These are phyloP conservation scores for Luzula sylvatica DNA, from an alignment of 176 grass and related monocot genomes.

Conservation along the genomic window DNA sequence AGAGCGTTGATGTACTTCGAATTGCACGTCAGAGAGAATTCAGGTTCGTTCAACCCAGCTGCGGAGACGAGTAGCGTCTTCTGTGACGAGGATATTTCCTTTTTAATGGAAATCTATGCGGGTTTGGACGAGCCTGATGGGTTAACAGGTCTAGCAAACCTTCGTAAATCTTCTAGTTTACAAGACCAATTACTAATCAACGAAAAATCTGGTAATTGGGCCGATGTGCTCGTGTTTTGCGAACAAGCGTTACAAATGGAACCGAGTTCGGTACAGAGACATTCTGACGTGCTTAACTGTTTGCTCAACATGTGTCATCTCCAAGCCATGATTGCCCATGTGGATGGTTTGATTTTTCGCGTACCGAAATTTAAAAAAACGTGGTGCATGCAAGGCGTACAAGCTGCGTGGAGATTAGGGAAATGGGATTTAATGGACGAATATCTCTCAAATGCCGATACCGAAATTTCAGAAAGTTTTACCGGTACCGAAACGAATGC, in stretches of 20 bases:
- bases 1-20: slow-evolving; percentile 91
- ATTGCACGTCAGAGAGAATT: slow-evolving; percentile 68
- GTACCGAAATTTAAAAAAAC: slow-evolving; percentile 73
- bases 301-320: slow-evolving; percentile 96
- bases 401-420: slow-evolving; percentile 92
- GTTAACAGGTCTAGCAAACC: slow-evolving; percentile 71
- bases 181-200: slow-evolving; percentile 98
- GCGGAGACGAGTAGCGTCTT: slow-evolving; percentile 62
- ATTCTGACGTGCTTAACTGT: slow-evolving; percentile 94
- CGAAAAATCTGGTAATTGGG: slow-evolving; percentile 95
- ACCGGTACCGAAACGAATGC: slow-evolving; percentile 49
- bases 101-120: slow-evolving; percentile 97
- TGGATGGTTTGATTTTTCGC: slow-evolving; percentile 71
- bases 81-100: slow-evolving; percentile 89
- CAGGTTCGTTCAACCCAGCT: slow-evolving; percentile 92
- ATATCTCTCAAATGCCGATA: slow-evolving; percentile 64
- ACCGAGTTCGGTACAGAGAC: slow-evolving; percentile 80
- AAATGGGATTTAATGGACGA: slow-evolving; percentile 97
- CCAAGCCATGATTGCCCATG: slow-evolving; percentile 91
- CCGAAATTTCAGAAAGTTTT: slow-evolving; percentile 36
- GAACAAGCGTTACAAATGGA: slow-evolving; percentile 96
- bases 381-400: slow-evolving; percentile 96
- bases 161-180: slow-evolving; percentile 73
- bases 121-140: slow-evolving; percentile 94
- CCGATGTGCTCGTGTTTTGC: slow-evolving; percentile 79